Percentiles rank a stretch among this genome's conserved stretches.
Evolutionary conservation across 148 eudicot species (phyloP).

Genomic region (Vaccinium darrowii): DNA sequence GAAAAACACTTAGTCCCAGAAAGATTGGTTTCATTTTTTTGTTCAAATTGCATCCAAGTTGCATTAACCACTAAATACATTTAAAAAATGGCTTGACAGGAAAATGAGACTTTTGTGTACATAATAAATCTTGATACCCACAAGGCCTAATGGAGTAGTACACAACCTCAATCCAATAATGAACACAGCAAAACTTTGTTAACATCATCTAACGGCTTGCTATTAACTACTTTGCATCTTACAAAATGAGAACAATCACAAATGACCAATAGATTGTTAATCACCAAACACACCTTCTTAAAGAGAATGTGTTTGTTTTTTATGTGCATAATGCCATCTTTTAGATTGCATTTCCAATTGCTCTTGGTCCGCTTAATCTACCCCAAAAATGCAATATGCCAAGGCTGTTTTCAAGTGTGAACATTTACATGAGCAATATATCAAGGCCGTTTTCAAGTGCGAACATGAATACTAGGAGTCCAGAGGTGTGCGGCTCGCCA

Average conservation of each 20-base stretch:
- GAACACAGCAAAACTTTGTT: too few species aligned
- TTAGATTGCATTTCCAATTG: conserved; percentile 95
- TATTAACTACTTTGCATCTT: too few species aligned
- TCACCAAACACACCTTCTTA: conserved; percentile 63
- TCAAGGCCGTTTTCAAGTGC: background rate
- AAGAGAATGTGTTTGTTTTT: conserved; percentile 87
- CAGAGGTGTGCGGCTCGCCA: too few species aligned
- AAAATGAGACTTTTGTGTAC: background rate
- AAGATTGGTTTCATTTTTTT: background rate
- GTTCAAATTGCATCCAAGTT: too few species aligned
- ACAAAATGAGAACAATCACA: background rate
- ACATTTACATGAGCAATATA: too few species aligned
- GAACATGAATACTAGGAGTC: background rate
- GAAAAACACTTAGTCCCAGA: background rate
- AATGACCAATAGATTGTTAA: background rate
- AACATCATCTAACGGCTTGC: too few species aligned
- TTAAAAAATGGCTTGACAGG: background rate
- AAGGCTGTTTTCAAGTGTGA: too few species aligned
- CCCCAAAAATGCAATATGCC: conserved; percentile 13
- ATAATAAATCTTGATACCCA: too few species aligned
- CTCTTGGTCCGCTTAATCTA: conserved; percentile 93
- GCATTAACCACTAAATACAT: too few species aligned
- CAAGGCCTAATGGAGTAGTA: too few species aligned
- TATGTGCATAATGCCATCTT: conserved; percentile 98
- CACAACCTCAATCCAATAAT: background rate